A percentile compares a stretch with the other conserved stretches of the same genome.
Conservation (phyloP, 192 early-diverging fungal genomes). For the Coemansia sp. region DNA sequence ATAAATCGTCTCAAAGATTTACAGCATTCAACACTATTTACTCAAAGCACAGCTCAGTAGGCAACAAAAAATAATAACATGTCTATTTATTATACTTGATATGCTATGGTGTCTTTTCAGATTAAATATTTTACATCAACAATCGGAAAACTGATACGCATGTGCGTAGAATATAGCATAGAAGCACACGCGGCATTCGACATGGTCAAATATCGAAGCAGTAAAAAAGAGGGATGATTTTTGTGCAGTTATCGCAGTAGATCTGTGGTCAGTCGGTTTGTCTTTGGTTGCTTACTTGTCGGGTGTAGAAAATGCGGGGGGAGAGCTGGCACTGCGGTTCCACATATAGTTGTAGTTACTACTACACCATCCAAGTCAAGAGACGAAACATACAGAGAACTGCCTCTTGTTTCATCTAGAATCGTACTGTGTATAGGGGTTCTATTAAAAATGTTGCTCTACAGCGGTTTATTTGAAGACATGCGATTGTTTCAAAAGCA, state of each 20-base stretch:
- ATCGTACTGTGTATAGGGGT: not conserved
- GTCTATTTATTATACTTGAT: not conserved
- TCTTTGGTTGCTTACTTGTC: not conserved
- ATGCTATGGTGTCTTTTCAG: not conserved
- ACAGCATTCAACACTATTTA: too few relatives aligned
- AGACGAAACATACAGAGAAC: conserved; percentile 14
- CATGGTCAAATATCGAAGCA: not conserved
- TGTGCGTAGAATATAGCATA: not conserved
- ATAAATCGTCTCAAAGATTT: too few relatives aligned
- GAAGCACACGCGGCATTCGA: not conserved
- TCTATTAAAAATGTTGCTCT: not conserved
- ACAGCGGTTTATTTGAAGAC: not conserved
- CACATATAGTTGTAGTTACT: conserved; percentile 27
- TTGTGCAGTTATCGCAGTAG: conserved; percentile 10
- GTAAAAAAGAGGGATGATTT: conserved; percentile 15
- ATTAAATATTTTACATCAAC: not conserved
- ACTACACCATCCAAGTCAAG: conserved; percentile 26
- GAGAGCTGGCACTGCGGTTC: conserved; percentile 5
- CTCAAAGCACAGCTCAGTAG: too few relatives aligned
- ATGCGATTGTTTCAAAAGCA: not conserved
- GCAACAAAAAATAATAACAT: too few relatives aligned
- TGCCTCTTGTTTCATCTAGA: conserved; percentile 15
- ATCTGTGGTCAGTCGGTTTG: conserved; percentile 13
- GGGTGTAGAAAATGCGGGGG: conserved; percentile 1
- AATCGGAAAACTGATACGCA: not conserved